Conservation (phyloP, 2,329 filamentous ascomycete species). For the Arthrinium phaeospermum region DNA sequence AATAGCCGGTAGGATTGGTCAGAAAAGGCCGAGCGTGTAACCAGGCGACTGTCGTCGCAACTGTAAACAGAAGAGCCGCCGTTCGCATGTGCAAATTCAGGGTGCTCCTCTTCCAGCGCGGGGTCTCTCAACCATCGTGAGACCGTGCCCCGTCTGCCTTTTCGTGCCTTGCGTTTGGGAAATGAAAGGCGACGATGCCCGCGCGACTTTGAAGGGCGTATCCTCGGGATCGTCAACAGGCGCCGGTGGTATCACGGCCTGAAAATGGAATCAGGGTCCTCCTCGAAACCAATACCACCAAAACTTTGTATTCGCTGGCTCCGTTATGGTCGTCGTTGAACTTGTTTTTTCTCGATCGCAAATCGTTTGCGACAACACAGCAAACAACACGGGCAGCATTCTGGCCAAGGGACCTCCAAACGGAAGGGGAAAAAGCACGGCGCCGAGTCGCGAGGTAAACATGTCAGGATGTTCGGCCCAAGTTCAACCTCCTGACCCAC, state of each 20-base stretch:
- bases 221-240: constrained; percentile 6
- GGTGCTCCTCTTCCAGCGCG: constrained; percentile 1
- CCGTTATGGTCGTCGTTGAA: background rate
- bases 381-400: background rate
- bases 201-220: background rate
- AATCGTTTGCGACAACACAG: background rate
- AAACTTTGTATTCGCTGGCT: background rate
- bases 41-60: background rate
- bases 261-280: constrained; percentile 16
- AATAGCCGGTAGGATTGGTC: background rate
- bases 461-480: constrained; percentile 3
- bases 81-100: constrained; percentile 10
- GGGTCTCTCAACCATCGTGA: background rate
- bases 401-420: background rate
- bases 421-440: background rate
- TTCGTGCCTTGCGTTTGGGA: background rate
- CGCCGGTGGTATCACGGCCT: constrained; percentile 14
- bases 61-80: constrained; percentile 12
- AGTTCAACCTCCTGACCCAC: constrained; percentile 11
- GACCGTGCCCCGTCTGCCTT: background rate
- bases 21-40: constrained; percentile 9
- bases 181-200: background rate
- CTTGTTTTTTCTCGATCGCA: background rate
- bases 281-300: background rate
- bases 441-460: background rate